Base-by-base conservation (phyloP, 768 basidiomycete genomes). In the Boletus rubropictus region DNA sequence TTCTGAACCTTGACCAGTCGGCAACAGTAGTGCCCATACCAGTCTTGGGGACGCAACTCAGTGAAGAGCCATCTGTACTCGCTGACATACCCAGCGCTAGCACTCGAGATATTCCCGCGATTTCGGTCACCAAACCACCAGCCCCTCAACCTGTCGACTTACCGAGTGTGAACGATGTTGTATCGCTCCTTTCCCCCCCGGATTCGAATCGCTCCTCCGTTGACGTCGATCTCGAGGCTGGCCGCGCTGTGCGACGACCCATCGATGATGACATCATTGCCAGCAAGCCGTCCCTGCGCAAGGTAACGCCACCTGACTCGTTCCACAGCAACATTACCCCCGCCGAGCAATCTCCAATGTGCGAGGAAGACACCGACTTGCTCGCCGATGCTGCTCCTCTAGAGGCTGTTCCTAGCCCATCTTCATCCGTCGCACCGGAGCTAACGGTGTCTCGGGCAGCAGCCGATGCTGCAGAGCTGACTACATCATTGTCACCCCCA, bases 91-190 rank as follows among this genome's bases (percentile, higher is more conserved):
- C 64, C 29, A 52, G 59, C 45, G n/a, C 18, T 37, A 38, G 46
- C 36, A 42, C 60, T 33, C 50, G 55, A 2, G 38, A 65, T 48
- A 45, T 81, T 43, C 82, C 84, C 21, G 73, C 69, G 12, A 80
- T 84, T 44, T 77, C 81, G 18, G 67, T 86, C 47, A 81, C 83
- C 27, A 87, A 81, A 68, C 75, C 82, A 8, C 86, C 87, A 2
- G 80, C 77, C 0, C 88, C 88, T 12, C 64, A 72, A 44, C 87
- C 87, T 38, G 78, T 90, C 11, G 74, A 76, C 44, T 69, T 90
- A 17, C 88, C 88, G 1, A 85, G 79, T 15, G 70, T 73, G 21
- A 73, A 71, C 31, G 83, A 85, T 55, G 81, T 86, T 31, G 66
- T 71, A 18, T 50, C 73, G 20, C 59, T 68, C 12, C 69, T 73